Evolutionary conservation across 345 rosid species (phyloP), one percentile per base, ranked within the genome.

Genomic region (Stellera chamaejasme): DNA sequence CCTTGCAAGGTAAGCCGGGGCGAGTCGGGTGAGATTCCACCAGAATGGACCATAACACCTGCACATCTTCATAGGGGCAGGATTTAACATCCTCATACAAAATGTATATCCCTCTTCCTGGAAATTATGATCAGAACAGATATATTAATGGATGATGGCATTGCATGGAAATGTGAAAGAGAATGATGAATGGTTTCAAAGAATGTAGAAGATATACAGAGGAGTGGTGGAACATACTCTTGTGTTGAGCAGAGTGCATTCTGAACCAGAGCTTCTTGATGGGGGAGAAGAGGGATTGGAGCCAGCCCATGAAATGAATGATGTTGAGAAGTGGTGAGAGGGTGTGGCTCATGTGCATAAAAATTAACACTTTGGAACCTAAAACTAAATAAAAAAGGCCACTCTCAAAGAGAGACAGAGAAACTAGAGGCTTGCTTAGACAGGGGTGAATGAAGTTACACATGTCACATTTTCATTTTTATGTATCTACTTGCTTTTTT

Each of bases 51-150:
- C 95, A 91, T 44, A 91, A 77, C 5, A 88, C 85, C 44, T 88
- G 98, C 45, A 88, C 96, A 73, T 88, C 95, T 79, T 92, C 96
- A 39, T 71, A 88, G 23, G 82, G 88, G 66, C 95, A 92, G 15
- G 98, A 83, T 61, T 88, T 92, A 58, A 92, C 96, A 71, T 92
- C 98, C 66, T 85, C 96, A 26, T 88, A 84, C 60, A 92, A 65
- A 72, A 92, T 85, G 82, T 84, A 88, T 70, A 92, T 76, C 69
- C 88, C 98, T 88, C 84, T 82, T 62, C 91, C 96, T 92, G 84
- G 16, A 11, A 5, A 32, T 10, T 5, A 10, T 4, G 46, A 27
- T 48, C 4, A 11, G 42, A 5, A 5, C 5, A 19, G 15, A 25
- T 52, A 3, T 32, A 13, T 10, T 13, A 25, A 11, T 14, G 1